A percentile compares a stretch with the other conserved stretches of the same genome.
These are phyloP conservation scores for Puccinia polysora DNA, from an alignment of 1,284 basidiomycete genomes.

Conservation along the genomic window DNA sequence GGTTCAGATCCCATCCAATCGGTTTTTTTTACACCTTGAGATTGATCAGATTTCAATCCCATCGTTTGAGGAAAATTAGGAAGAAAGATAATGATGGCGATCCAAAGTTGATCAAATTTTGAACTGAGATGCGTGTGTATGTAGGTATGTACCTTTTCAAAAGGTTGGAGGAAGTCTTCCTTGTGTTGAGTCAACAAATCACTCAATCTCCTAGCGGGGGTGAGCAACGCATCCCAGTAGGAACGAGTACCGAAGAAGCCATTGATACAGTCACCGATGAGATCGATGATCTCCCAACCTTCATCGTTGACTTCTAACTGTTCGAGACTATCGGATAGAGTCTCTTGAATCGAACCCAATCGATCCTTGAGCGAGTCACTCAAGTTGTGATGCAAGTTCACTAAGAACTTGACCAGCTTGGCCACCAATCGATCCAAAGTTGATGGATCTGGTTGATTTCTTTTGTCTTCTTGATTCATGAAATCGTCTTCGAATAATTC, in stretches of 20 bases:
- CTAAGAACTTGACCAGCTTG: conserved; percentile 14
- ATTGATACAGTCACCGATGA: conserved; percentile 12
- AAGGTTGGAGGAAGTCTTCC: conserved; percentile 14
- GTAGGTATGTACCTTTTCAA: conserved; percentile 6
- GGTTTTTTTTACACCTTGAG: neutral
- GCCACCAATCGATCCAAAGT: conserved; percentile 11
- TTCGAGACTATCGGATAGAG: neutral
- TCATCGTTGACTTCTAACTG: conserved; percentile 3
- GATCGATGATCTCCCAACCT: neutral
- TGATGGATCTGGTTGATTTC: neutral
- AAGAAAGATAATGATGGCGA: neutral
- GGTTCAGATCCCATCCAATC: too few relatives aligned
- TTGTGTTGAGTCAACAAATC: conserved; percentile 15
- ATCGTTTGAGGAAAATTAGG: too few relatives aligned
- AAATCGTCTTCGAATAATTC: neutral
- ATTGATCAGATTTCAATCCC: neutral
- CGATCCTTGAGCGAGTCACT: neutral
- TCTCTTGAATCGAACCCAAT: neutral
- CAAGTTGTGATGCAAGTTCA: neutral
- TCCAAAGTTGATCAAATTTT: neutral
- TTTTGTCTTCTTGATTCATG: neutral
- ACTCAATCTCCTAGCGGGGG: neutral
- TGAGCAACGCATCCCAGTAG: conserved; percentile 9
- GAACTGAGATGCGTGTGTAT: neutral
- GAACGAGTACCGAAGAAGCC: neutral